phyloP scores from a whole-genome alignment of 2,329 filamentous ascomycete species.

The Epichloe sp. region DNA sequence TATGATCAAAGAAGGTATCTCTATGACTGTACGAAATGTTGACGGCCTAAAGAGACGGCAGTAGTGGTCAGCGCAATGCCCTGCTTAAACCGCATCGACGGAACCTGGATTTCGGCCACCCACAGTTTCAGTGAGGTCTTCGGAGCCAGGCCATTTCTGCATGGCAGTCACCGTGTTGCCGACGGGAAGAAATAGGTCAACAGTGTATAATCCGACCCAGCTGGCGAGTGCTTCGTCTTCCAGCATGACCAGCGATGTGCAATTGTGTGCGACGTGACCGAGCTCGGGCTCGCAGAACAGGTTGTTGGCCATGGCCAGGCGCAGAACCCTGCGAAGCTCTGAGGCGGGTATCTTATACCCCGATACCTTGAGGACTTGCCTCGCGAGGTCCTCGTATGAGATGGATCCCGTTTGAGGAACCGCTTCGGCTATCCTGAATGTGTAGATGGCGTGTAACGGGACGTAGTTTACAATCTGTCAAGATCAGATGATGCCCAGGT shows the following conservation, averaged over 20 bases:
- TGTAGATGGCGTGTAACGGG: conserved; percentile 18
- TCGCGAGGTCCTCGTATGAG: conserved; percentile 14
- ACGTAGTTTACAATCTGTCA: conserved; percentile 14
- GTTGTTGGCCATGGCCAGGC: conserved; percentile 25
- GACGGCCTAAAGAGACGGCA: conserved; percentile 9
- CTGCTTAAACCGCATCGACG: too few species aligned
- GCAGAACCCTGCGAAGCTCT: conserved; percentile 23
- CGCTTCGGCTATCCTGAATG: conserved; percentile 18
- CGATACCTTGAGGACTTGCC: conserved; percentile 18
- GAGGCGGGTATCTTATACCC: conserved; percentile 21
- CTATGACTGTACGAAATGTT: conserved; percentile 15
- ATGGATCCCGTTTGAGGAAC: conserved; percentile 16
- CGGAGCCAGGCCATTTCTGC: conserved; percentile 22
- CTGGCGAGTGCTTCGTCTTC: conserved; percentile 15
- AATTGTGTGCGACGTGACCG: conserved; percentile 27
- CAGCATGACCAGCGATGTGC: conserved; percentile 18
- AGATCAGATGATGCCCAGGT: background rate
- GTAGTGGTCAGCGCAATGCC: too few species aligned
- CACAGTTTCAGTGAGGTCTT: conserved; percentile 21
- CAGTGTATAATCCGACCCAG: conserved; percentile 18
- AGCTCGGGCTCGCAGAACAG: conserved; percentile 25
- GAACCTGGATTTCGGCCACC: background rate
- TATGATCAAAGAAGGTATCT: conserved; percentile 15
- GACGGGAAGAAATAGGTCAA: conserved; percentile 18
- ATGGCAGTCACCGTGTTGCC: conserved; percentile 20